These are phyloP conservation scores for Neltuma alba DNA, from an alignment of 306 rosid species.

Conservation along the genomic window DNA sequence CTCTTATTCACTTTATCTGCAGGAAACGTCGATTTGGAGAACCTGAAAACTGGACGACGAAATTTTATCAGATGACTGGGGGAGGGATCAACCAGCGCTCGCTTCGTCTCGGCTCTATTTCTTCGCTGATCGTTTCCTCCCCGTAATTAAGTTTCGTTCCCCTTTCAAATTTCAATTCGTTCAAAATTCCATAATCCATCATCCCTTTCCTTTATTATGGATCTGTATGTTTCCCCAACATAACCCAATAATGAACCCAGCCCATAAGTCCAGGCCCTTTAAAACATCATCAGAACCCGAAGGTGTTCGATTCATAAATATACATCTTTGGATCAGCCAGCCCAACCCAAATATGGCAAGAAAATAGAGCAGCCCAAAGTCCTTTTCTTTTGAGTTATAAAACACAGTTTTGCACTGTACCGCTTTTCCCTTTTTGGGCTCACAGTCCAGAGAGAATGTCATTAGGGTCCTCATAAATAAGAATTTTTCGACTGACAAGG, in stretches of 20 bases:
- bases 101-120: constrained; percentile 10
- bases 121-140: constrained; percentile 31
- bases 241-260: background rate
- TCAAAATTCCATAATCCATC: background rate
- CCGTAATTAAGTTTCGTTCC: background rate
- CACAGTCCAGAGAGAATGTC: too few species aligned
- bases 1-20: constrained; percentile 33
- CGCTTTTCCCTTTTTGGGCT: too few species aligned
- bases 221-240: background rate
- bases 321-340: background rate
- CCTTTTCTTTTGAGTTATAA: too few species aligned
- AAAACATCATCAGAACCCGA: background rate
- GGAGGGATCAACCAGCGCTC: constrained; percentile 31
- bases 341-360: background rate
- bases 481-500: too few species aligned
- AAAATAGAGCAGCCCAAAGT: too few species aligned
- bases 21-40: constrained; percentile 34
- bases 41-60: constrained; percentile 23
- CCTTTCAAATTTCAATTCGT: background rate
- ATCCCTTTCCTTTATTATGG: background rate
- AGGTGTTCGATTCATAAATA: background rate
- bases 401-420: too few species aligned
- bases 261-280: background rate
- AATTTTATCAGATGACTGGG: constrained; percentile 22
- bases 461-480: too few species aligned